These are phyloP conservation scores for Cordyceps fumosorosea DNA, from an alignment of 2,329 filamentous ascomycete genomes.

Conservation along the genomic window DNA sequence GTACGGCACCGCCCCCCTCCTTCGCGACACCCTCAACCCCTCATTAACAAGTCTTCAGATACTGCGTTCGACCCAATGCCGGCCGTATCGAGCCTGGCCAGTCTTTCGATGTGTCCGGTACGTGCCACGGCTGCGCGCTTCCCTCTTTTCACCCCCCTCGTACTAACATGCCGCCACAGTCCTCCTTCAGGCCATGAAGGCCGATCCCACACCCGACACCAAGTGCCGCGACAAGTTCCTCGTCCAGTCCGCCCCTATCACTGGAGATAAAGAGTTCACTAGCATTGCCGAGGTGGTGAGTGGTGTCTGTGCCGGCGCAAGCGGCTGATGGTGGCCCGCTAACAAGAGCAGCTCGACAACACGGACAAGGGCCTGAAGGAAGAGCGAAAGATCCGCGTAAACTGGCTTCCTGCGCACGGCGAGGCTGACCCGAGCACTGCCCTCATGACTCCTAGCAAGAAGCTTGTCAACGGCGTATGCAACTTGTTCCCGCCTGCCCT, in stretches of 20 bases:
- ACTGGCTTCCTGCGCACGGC: conserved; percentile 65
- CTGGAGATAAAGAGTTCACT: conserved; percentile 73
- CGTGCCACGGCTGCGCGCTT: conserved; percentile 19
- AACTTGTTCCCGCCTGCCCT: not conserved
- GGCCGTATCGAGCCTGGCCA: conserved; percentile 88
- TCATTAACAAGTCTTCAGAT: conserved; percentile 49
- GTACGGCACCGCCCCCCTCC: conserved; percentile 49
- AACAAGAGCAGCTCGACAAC: conserved; percentile 62
- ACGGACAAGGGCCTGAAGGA: conserved; percentile 72
- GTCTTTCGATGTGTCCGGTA: conserved; percentile 89
- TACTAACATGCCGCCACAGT: conserved; percentile 45
- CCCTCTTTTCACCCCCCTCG: not conserved
- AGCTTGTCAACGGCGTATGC: conserved; percentile 36
- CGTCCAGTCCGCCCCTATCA: conserved; percentile 83
- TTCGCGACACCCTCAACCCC: conserved; percentile 4
- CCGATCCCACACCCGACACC: conserved; percentile 76
- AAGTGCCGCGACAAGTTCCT: conserved; percentile 98
- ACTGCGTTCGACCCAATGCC: conserved; percentile 95
- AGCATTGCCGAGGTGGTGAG: conserved; percentile 77
- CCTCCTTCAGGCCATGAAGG: conserved; percentile 95
- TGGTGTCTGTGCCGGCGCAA: conserved; percentile 13
- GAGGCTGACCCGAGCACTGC: conserved; percentile 19
- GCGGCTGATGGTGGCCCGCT: not conserved
- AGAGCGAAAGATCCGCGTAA: conserved; percentile 93
- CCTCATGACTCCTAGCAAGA: conserved; percentile 36